Evolutionary conservation across 1,284 basidiomycete genomes (phyloP), one percentile per base, ranked within the genome.

Genomic region (Ustilago hordei): DNA sequence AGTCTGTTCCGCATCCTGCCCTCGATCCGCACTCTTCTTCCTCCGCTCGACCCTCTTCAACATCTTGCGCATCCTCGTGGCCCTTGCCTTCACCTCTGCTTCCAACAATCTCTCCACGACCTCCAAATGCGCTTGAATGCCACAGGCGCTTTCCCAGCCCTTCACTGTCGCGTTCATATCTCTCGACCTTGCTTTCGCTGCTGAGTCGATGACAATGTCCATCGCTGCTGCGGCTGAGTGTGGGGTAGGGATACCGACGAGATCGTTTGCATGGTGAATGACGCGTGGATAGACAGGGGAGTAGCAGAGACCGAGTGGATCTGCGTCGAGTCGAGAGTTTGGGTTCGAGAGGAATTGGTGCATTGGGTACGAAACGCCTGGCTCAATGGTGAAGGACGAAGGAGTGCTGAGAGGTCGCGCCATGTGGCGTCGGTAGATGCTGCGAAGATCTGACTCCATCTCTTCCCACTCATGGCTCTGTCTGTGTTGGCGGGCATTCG

Each of bases 41-140:
- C 9, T 13, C 60, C 35, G 38, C 34, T 57, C 32, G 38, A 56
- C 38, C 47, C 34, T 45, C 28, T 31, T 57, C 13, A 70, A 57
- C 48, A 31, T 17, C 41, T 13, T 59, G 39, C 66, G 58, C 55
- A 74, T 35, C 52, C 19, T 62, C 7, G 5, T 31, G 3, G 62
- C 59, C 17, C 71, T 58, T 1, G 12, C 35, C 31, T 28, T 43
- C 12, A 60, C n/a, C 12, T 61, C 55, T 2, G 59, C 60, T 23
- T 68, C 59, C 50, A 74, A 19, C 71, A 74, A 56, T 31, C 66
- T 55, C 43, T 74, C 71, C 12, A 74, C 47, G 1, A 64, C 62
- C 53, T 74, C 71, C 36, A 74, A 12, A 55, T 74, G 71, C 17
- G 71, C 71, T 19, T 68, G 55, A n/a, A 74, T 69, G 0, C 71